These are phyloP conservation scores for Blastobotrys robertii DNA, from an alignment of 805 yeast species.

Conservation along the genomic window DNA sequence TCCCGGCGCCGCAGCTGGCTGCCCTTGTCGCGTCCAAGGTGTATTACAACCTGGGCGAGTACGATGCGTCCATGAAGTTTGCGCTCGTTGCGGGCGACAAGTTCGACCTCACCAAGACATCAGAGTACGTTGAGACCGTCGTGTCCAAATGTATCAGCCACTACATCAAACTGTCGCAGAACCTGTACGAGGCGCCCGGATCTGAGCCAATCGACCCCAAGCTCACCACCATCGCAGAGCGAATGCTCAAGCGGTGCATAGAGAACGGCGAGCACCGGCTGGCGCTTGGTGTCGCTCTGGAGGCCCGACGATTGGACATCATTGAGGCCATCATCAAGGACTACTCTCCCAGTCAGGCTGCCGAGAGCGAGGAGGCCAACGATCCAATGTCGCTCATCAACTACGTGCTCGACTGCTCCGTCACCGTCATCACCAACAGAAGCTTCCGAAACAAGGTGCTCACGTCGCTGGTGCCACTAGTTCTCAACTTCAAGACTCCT, in stretches of 20 bases:
- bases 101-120: conserved; percentile 62
- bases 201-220: conserved; percentile 43
- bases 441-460: conserved; percentile 58
- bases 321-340: conserved; percentile 43
- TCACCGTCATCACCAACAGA: conserved; percentile 54
- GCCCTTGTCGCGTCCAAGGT: conserved; percentile 89
- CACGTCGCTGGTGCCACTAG: conserved; percentile 48
- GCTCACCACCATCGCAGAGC: conserved; percentile 64
- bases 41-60: conserved; percentile 87
- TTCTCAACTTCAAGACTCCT: conserved; percentile 49
- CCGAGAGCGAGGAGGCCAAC: conserved; percentile 20
- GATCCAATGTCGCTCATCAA: conserved; percentile 45
- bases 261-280: conserved; percentile 59
- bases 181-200: conserved; percentile 32
- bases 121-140: conserved; percentile 89
- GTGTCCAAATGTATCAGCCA: conserved; percentile 86
- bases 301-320: conserved; percentile 76
- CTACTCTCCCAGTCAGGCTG: conserved; percentile 10
- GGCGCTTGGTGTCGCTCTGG: conserved; percentile 86
- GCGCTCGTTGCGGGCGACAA: conserved; percentile 76
- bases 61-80: conserved; percentile 79
- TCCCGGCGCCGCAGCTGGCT: conserved; percentile 71
- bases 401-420: conserved; percentile 62
- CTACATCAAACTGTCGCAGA: conserved; percentile 59
- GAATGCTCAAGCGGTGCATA: conserved; percentile 77